A percentile compares a stretch with the other conserved stretches of the same genome.
Conservation (phyloP, 805 yeast genomes). For the Wickerhamomyces pijperi region DNA sequence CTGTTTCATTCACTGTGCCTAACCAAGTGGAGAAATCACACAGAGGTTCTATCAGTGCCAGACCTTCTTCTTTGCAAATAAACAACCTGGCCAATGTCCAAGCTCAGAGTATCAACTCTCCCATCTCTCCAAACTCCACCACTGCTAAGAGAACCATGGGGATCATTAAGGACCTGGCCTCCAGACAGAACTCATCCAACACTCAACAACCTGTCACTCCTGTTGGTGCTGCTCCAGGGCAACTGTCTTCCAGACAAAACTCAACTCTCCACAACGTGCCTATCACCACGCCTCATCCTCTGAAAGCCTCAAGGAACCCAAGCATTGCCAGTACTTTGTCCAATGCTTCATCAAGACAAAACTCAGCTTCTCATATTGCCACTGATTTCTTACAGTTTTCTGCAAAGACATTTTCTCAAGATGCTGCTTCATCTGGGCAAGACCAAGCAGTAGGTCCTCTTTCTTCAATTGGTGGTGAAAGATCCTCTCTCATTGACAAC, state of each 20-base stretch:
- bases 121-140: not conserved
- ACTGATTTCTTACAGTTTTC: constrained; percentile 15
- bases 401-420: constrained; percentile 6
- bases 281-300: constrained; percentile 3
- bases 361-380: constrained; percentile 11
- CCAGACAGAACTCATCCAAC: not conserved
- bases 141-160: not conserved
- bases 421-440: constrained; percentile 1
- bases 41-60: constrained; percentile 46
- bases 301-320: constrained; percentile 9
- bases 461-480: too few species aligned
- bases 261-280: not conserved
- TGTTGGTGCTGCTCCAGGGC: constrained; percentile 7
- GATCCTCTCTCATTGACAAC: too few species aligned
- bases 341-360: constrained; percentile 17
- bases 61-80: constrained; percentile 32
- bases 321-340: constrained; percentile 11
- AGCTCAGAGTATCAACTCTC: not conserved
- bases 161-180: not conserved
- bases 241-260: constrained; percentile 3
- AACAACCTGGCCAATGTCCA: constrained; percentile 3
- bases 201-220: not conserved
- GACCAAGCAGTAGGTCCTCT: too few species aligned
- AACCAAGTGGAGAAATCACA: constrained; percentile 31
- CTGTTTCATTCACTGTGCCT: constrained; percentile 39